These are phyloP conservation scores for Phytophthora parvispora DNA, from an alignment of 352 stramenopile species.

Conservation along the genomic window DNA sequence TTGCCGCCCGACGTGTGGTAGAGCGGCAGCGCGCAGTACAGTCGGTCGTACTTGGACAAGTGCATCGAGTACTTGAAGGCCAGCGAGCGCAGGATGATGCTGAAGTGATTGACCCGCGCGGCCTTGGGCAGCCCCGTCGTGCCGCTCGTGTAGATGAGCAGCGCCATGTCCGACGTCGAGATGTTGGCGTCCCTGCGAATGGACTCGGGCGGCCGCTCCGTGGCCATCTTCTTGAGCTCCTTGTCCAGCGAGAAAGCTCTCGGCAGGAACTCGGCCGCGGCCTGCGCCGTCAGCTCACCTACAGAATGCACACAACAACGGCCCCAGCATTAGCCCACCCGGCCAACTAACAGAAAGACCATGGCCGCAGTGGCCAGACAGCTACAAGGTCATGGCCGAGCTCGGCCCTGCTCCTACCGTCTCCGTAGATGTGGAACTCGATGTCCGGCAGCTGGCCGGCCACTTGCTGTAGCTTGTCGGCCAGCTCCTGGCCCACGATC, in stretches of 20 bases:
- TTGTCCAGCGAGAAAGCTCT: constrained; percentile 60
- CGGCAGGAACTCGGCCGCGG: constrained; percentile 23
- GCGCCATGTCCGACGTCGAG: constrained; percentile 64
- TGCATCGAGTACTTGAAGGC: constrained; percentile 63
- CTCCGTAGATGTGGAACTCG: constrained; percentile 60
- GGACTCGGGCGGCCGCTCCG: constrained; percentile 28
- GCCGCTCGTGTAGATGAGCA: constrained; percentile 91
- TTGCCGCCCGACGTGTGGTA: constrained; percentile 90
- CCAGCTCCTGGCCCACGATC: constrained; percentile 76
- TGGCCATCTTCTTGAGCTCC: constrained; percentile 38
- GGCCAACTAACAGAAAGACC: neutral
- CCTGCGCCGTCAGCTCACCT: constrained; percentile 25
- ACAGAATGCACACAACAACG: constrained; percentile 10
- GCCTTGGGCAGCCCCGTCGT: constrained; percentile 88
- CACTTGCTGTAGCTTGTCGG: constrained; percentile 52
- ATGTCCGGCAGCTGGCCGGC: constrained; percentile 45
- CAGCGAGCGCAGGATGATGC: constrained; percentile 70
- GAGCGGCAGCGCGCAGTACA: constrained; percentile 87
- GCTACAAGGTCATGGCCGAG: neutral
- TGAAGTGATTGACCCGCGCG: constrained; percentile 80
- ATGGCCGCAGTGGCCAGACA: neutral
- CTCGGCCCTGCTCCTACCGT: constrained; percentile 36
- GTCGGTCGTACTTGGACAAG: constrained; percentile 61
- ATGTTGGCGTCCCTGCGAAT: constrained; percentile 47
- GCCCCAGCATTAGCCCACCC: neutral